Evolutionary conservation across 306 rosid species (phyloP), one percentile per base, ranked within the genome.

Genomic region (Crotalaria pallida): DNA sequence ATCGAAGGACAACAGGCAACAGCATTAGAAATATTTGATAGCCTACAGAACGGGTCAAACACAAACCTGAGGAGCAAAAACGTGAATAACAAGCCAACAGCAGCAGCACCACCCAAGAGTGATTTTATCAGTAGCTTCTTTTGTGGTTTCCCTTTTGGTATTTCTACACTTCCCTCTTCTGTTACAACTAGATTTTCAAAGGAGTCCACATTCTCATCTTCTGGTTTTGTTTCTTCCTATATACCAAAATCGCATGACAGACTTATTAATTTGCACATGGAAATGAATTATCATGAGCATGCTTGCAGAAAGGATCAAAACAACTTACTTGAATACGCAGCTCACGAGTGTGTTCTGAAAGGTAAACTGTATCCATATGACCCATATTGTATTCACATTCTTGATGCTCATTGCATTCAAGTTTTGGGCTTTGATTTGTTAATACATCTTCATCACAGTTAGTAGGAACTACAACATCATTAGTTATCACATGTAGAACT

Each of bases 61-160:
- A 75, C 85, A 79, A 78, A 84, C 88, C 88, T 84, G 66, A 67
- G 52, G 24, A 68, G 82, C 47, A 81, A 18, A 56, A 81, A 10
- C 82, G 72, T 49, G 74, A 75, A 73, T 22, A 84, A 3, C 70
- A 84, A 58, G 52, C 88, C 84, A 68, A 76, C 69, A 31, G 84
- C 86, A 68, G 86, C 71, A 4, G 76, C 75, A 52, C 88, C 84
- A 38, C 88, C 82, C 24, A 84, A 58, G 41, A 81, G 73, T 63
- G 88, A 78, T 75, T 56, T 81, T 64, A 84, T 53, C 21, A 84
- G 65, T 29, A 51, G 52, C 50, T 33, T 76, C 65, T 76, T 81
- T n/a, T 67, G 69, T 49, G 76, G 70, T 60, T 76, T 81, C 23
- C 19, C 13, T 57, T 60, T 67, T 64, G 82, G 67, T 33, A 26